Evolutionary conservation across 352 stramenopile genomes (phyloP).

Genomic region (Pythium rishiriense): DNA sequence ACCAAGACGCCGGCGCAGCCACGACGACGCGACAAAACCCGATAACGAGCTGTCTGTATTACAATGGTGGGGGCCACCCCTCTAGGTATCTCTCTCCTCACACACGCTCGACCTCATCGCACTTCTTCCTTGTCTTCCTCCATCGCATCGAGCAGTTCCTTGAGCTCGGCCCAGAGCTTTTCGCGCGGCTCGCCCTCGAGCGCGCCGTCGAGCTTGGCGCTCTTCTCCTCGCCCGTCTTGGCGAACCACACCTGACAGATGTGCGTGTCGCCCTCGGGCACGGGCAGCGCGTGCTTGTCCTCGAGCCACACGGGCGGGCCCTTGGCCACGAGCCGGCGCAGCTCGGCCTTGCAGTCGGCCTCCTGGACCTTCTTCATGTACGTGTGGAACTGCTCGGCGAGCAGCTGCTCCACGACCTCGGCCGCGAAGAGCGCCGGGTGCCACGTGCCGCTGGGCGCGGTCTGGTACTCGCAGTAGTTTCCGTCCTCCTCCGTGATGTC

Average conservation of each 20-base stretch:
- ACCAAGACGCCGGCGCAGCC: not conserved
- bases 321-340: conserved; percentile 88
- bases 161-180: conserved; percentile 66
- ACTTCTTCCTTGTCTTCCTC: conserved; percentile 81
- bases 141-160: conserved; percentile 72
- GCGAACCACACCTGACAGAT: conserved; percentile 91
- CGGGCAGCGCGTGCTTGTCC: conserved; percentile 89
- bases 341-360: conserved; percentile 93
- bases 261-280: conserved; percentile 90
- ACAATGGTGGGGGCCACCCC: not conserved
- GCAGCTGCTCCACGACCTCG: conserved; percentile 82
- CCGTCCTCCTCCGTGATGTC: conserved; percentile 91
- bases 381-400: conserved; percentile 89
- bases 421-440: conserved; percentile 75
- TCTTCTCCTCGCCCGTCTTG: conserved; percentile 73
- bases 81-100: not conserved
- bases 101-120: conserved; percentile 37
- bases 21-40: not conserved
- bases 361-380: conserved; percentile 94
- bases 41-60: not conserved
- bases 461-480: conserved; percentile 94
- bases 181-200: conserved; percentile 87
- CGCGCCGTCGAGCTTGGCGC: conserved; percentile 86
- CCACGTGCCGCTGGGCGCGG: conserved; percentile 86
- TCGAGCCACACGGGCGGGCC: conserved; percentile 92